Evolutionary conservation across 768 basidiomycete species (phyloP), one percentile per base, ranked within the genome.

Genomic region (Suillus cothurnatus): DNA sequence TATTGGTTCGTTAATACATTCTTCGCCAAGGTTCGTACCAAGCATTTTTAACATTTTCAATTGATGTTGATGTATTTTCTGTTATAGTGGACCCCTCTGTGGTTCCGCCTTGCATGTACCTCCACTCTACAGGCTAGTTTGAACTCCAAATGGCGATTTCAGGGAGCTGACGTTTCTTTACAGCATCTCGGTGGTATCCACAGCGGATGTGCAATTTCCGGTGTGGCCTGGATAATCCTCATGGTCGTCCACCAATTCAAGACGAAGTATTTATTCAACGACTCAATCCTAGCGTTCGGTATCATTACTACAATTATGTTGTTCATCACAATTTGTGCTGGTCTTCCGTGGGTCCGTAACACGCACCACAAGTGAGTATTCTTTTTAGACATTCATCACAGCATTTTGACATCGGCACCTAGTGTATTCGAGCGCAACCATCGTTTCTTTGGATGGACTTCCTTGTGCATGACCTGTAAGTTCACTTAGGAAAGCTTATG

Each of bases 131-230:
- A 89, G 81, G 88, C 86, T 68, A 43, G 73, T 63, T 6, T 12
- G 12, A 39, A 31, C 23, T 60, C 28, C 31, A 21, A 3, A 23
- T 38, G 8, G 11, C 32, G 41, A 59, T 59, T 53, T 32, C 65
- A 45, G 57, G 43, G 47, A 39, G 26, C 45, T 70, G 41, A 73
- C 36, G n/a, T 38, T 62, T 61, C 61, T 39, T 59, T 62, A 38
- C 73, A 88, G 84, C 92, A 93, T 76, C 84, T 93, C 36, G 92
- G 91, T 17, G 91, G 91, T 21, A 90, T 92, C 69, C 91, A 93
- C 71, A 87, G 86, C 58, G 90, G 90, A 26, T 93, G 91, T 70
- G 90, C 89, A 1, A 71, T 86, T 36, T 90, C 90, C 23, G 90
- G 88, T 65, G 83, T 89, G 36, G 78, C 84, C 3, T 93, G 91